These are phyloP conservation scores for Staphylotrichum tortipilum DNA, from an alignment of 495 filamentous ascomycete genomes.

Conservation along the genomic window DNA sequence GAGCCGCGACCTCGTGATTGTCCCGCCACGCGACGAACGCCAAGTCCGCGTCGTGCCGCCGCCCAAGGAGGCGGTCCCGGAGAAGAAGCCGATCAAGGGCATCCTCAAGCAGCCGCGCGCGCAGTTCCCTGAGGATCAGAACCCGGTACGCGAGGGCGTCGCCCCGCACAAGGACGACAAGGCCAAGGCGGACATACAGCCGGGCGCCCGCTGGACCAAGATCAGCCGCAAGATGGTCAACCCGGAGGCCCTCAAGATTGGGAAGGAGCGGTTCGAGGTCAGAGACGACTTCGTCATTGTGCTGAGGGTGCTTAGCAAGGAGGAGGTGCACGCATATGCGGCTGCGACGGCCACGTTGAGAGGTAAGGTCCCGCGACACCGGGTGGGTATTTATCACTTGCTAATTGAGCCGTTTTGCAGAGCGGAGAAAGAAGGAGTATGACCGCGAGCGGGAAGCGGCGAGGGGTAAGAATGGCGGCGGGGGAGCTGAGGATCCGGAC, in stretches of 20 bases:
- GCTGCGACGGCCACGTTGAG: conserved; percentile 65
- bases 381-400: too few relatives aligned
- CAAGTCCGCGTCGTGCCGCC: conserved; percentile 49
- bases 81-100: conserved; percentile 31
- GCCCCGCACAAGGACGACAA: conserved; percentile 79
- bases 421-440: conserved; percentile 30
- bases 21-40: conserved; percentile 28
- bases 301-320: conserved; percentile 64
- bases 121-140: conserved; percentile 71
- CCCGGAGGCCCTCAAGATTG: conserved; percentile 65
- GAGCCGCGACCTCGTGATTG: conserved; percentile 27
- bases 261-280: conserved; percentile 74
- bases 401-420: conserved; percentile 17
- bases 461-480: conserved; percentile 2
- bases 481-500: conserved; percentile 15
- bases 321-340: conserved; percentile 75
- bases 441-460: too few relatives aligned
- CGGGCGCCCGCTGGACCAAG: conserved; percentile 81
- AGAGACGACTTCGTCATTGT: conserved; percentile 79
- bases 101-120: conserved; percentile 62
- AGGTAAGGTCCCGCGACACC: conserved; percentile 54
- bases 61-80: conserved; percentile 31
- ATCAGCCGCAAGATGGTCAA: conserved; percentile 77
- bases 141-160: conserved; percentile 77
- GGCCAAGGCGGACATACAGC: conserved; percentile 60